These are phyloP conservation scores for Sisymbrium altissimum DNA, from an alignment of 345 rosid genomes.

Conservation along the genomic window DNA sequence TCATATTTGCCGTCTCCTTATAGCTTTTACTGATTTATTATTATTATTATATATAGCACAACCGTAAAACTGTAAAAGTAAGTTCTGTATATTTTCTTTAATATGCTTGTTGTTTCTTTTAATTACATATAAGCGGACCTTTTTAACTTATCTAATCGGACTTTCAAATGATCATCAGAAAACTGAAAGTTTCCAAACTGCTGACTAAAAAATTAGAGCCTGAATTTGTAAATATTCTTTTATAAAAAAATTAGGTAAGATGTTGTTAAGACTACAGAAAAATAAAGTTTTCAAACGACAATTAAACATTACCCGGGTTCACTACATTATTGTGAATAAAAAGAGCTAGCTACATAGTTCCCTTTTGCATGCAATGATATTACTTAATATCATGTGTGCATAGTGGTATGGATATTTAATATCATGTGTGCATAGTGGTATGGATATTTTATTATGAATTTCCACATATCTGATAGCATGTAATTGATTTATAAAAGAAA, in stretches of 20 bases:
- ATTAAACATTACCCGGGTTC: neutral
- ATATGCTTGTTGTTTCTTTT: neutral
- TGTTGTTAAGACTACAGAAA: no score
- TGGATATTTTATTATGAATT: neutral
- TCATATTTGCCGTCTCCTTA: conserved; percentile 30
- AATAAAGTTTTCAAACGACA: neutral
- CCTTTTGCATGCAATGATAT: neutral
- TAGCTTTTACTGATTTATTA: neutral
- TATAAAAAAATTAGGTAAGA: no score
- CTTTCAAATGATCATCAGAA: neutral
- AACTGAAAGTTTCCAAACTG: neutral
- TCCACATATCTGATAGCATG: neutral
- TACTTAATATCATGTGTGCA: neutral
- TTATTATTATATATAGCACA: neutral
- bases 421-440: conserved; percentile 6
- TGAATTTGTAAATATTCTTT: no score
- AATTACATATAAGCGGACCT: neutral
- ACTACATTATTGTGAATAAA: neutral
- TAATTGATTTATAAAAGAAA: neutral
- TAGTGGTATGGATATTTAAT: no score
- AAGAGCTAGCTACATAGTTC: neutral
- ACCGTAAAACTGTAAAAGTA: neutral
- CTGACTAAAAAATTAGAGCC: no score
- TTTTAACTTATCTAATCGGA: neutral
- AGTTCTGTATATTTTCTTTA: neutral